Evolutionary conservation across 2,329 filamentous ascomycete species (phyloP), one percentile per base, ranked within the genome.

Genomic region (Fusarium chaquense): DNA sequence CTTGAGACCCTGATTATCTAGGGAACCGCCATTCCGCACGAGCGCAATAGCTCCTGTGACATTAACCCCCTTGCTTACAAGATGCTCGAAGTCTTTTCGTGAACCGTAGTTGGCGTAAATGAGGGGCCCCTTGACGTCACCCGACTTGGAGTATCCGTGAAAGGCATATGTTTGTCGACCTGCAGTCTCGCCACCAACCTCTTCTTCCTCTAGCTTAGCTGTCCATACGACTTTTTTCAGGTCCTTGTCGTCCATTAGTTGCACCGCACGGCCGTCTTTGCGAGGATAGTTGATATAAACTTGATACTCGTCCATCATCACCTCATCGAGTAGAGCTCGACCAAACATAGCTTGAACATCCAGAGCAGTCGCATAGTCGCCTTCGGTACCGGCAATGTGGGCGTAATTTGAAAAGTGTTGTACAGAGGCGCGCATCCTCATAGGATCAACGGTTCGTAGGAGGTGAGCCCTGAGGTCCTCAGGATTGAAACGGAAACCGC

Each of bases 51-150:
- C 90, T 15, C 93, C 94, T 53, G 90, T 87, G 2, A 93, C 86
- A 30, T 91, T 85, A 64, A 98, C 86, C 0, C 90, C 92, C 67
- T 87, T 87, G 56, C 94, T 89, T 62, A 86, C 83, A 30, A 99
- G 82, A 56, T 80, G 82, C 76, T 91, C 85, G 77, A 97, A 98
- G 77, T 99, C 96, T 44, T 93, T 89, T 52, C 89, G 87, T 44
- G 93, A 91, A 15, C 96, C 97, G 75, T 94, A 97, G 80, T 98
- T 98, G 55, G 91, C 95, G 78, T 97, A 99, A 2, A 99, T 87
- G 45, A 98, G 79, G 22, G 92, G 94, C 0, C 96, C 96, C 28
- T 87, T 92, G 38, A 95, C 94, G 74, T 96, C 92, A 44, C 94
- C 96, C 1, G 91, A 87, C 76, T 92, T 94, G 20, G 94, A 97